phyloP scores from a whole-genome alignment of 1,139 yeast genomes.

The Yamadazyma conglobata region DNA sequence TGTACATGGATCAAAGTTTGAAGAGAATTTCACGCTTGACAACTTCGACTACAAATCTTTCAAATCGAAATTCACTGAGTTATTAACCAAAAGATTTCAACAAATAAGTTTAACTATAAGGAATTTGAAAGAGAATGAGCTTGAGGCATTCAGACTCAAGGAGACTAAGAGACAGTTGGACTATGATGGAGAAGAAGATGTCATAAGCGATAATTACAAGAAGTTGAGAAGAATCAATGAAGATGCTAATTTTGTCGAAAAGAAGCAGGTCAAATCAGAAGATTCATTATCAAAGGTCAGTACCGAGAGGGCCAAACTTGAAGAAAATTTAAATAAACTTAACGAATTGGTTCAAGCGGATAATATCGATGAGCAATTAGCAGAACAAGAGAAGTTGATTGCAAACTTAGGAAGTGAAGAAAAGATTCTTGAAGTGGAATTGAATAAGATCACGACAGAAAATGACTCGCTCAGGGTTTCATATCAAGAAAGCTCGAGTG shows the following conservation, averaged over 20 bases:
- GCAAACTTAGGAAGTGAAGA: conserved; percentile 29
- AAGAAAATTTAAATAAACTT: conserved; percentile 19
- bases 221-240: conserved; percentile 48
- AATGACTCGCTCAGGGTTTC: conserved; percentile 41
- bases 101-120: conserved; percentile 28
- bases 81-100: conserved; percentile 34
- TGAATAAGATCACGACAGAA: conserved; percentile 24
- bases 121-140: conserved; percentile 18
- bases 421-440: conserved; percentile 23
- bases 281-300: conserved; percentile 23
- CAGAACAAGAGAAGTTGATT: conserved; percentile 27
- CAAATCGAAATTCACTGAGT: conserved; percentile 36
- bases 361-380: conserved; percentile 12
- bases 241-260: conserved; percentile 43
- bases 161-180: conserved; percentile 51
- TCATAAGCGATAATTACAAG: conserved; percentile 47
- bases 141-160: conserved; percentile 31
- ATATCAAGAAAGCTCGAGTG: conserved; percentile 53
- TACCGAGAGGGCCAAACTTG: conserved; percentile 17
- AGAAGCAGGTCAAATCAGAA: conserved; percentile 44
- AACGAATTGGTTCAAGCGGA: conserved; percentile 9
- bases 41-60: conserved; percentile 35
- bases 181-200: conserved; percentile 48
- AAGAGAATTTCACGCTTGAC: conserved; percentile 13
- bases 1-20: conserved; percentile 7